phyloP scores from a whole-genome alignment of 2,329 filamentous ascomycete species.

The Phoma herbarum region DNA sequence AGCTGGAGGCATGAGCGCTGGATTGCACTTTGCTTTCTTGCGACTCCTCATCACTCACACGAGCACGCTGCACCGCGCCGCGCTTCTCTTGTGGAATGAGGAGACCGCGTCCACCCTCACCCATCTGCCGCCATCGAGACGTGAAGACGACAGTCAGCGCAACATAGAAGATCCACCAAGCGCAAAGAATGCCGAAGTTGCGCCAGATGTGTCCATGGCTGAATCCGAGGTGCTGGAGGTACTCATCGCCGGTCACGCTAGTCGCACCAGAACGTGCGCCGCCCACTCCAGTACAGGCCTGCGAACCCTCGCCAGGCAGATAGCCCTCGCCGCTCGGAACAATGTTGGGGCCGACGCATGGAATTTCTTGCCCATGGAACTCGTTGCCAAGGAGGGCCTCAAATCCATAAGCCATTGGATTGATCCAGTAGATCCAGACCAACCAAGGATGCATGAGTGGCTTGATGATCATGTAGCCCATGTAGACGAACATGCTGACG shows the following conservation, averaged over 20 bases:
- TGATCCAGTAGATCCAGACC: slow-evolving; percentile 81
- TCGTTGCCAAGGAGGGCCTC: background rate
- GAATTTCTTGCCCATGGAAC: background rate
- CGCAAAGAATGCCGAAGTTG: slow-evolving; percentile 56
- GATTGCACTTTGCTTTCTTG: background rate
- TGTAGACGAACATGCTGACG: slow-evolving; percentile 65
- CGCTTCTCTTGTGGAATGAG: slow-evolving; percentile 41
- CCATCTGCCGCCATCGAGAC: slow-evolving; percentile 57
- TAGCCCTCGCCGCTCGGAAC: background rate
- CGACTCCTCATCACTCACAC: background rate
- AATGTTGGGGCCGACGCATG: background rate
- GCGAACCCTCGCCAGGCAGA: background rate
- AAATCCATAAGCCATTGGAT: slow-evolving; percentile 81
- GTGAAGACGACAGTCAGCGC: slow-evolving; percentile 66
- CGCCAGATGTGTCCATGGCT: slow-evolving; percentile 38
- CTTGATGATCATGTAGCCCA: slow-evolving; percentile 62
- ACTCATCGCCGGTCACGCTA: slow-evolving; percentile 66
- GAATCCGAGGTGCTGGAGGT: slow-evolving; percentile 51
- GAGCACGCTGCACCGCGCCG: background rate
- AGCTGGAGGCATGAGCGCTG: background rate
- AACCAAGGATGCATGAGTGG: slow-evolving; percentile 78
- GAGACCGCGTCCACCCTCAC: slow-evolving; percentile 61
- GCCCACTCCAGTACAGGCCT: background rate
- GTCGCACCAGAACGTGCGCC: background rate
- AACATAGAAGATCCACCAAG: slow-evolving; percentile 55